phyloP scores from a whole-genome alignment of 768 basidiomycete species.

The Cystofilobasidium bisporidii region DNA sequence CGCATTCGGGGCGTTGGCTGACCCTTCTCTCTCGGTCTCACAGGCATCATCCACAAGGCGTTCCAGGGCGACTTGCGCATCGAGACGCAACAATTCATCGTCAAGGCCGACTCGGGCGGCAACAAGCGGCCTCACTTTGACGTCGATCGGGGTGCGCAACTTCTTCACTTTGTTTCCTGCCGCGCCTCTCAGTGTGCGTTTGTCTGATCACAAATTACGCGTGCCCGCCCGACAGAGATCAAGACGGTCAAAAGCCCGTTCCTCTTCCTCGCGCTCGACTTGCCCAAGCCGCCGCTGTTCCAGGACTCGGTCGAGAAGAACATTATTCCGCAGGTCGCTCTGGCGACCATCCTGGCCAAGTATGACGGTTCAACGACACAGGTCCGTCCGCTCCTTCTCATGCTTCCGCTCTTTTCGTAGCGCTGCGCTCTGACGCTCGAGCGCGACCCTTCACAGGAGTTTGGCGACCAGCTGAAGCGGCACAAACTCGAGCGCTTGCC shows the following conservation, averaged over 20 bases:
- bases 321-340: constrained; percentile 94
- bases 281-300: constrained; percentile 94
- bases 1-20: too few relatives aligned
- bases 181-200: too few relatives aligned
- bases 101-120: constrained; percentile 64
- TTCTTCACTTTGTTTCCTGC: too few relatives aligned
- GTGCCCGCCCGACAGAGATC: constrained; percentile 59
- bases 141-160: constrained; percentile 71
- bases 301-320: constrained; percentile 95
- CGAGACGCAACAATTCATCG: constrained; percentile 85
- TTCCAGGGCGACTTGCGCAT: constrained; percentile 91
- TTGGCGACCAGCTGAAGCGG: constrained; percentile 64
- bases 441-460: constrained; percentile 52
- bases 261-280: constrained; percentile 87
- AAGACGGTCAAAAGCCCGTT: constrained; percentile 79
- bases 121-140: constrained; percentile 83
- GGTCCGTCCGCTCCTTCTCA: constrained; percentile 44
- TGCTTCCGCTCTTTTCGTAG: neutral
- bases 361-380: constrained; percentile 88
- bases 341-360: constrained; percentile 80
- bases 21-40: too few relatives aligned
- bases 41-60: constrained; percentile 81
- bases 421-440: neutral
- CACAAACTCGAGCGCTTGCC: constrained; percentile 86
- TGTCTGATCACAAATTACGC: too few relatives aligned